These are phyloP conservation scores for Musa troglodytarum DNA, from an alignment of 176 grass and related monocot species.

Conservation along the genomic window DNA sequence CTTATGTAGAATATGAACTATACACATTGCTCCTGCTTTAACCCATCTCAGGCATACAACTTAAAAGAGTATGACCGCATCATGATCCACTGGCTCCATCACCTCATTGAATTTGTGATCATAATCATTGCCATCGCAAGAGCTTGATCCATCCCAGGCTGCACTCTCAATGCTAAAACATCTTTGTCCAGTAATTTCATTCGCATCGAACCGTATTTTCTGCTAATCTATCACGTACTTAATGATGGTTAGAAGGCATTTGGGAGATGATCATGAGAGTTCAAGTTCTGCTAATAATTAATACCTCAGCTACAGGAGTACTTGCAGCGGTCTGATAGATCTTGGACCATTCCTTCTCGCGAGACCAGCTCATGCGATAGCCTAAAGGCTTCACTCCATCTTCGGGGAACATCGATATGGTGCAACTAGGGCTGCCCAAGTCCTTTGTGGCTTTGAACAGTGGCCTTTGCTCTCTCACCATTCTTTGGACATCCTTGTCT, in stretches of 20 bases:
- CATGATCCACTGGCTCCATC: background rate
- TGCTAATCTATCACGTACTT: conserved; percentile 9
- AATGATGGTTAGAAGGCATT: too few relatives aligned
- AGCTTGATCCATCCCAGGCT: conserved; percentile 45
- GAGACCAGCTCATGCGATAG: conserved; percentile 40
- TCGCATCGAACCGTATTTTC: conserved; percentile 30
- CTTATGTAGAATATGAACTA: too few relatives aligned
- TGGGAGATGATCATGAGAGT: background rate
- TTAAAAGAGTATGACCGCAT: too few relatives aligned
- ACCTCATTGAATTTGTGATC: conserved; percentile 46
- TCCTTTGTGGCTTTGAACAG: conserved; percentile 40
- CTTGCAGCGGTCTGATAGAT: conserved; percentile 3
- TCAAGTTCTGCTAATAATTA: too few relatives aligned
- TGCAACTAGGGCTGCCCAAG: conserved; percentile 28
- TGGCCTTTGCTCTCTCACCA: background rate
- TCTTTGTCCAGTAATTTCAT: conserved; percentile 48
- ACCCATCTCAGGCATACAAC: too few relatives aligned
- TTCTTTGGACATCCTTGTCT: conserved; percentile 19
- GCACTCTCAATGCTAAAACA: conserved; percentile 33
- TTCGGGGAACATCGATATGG: conserved; percentile 8
- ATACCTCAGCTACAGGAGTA: conserved; percentile 36
- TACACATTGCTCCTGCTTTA: too few relatives aligned
- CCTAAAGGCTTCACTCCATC: background rate
- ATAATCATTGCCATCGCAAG: conserved; percentile 52
- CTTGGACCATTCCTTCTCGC: conserved; percentile 26